A percentile compares a stretch with the other conserved stretches of the same genome.
phyloP scores from a whole-genome alignment of 2,329 filamentous ascomycete genomes.

The Verticillium zaregamsianum region DNA sequence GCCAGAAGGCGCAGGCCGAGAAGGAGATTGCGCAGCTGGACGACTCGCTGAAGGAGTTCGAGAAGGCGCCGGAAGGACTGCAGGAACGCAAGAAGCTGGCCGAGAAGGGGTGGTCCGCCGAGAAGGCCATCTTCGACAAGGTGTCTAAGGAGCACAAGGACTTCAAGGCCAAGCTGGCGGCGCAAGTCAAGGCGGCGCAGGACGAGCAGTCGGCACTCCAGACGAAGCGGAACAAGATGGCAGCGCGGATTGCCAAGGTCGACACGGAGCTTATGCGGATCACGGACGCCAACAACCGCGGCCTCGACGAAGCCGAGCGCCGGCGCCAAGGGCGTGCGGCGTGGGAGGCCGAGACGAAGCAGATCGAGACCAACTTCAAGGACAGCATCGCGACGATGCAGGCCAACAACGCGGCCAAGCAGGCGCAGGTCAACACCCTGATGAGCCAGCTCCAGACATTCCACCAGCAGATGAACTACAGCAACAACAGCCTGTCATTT shows the following conservation, averaged over 20 bases:
- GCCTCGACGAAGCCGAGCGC: conserved; percentile 59
- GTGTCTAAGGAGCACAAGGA: conserved; percentile 50
- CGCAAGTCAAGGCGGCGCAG: conserved; percentile 57
- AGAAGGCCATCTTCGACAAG: conserved; percentile 57
- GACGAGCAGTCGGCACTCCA: conserved; percentile 60
- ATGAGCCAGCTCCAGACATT: conserved; percentile 30
- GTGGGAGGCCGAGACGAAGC: conserved; percentile 41
- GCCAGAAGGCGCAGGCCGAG: conserved; percentile 64
- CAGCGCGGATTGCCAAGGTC: conserved; percentile 66
- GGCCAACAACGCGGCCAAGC: conserved; percentile 30
- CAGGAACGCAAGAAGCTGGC: conserved; percentile 50
- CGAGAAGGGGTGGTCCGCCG: conserved; percentile 48
- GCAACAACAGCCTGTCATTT: conserved; percentile 21
- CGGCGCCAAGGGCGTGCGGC: conserved; percentile 45
- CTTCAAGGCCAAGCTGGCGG: conserved; percentile 58
- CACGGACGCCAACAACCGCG: conserved; percentile 62
- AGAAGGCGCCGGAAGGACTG: conserved; percentile 60
- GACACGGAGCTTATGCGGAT: conserved; percentile 69
- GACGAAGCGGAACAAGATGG: conserved; percentile 69
- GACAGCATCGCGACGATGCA: conserved; percentile 33
- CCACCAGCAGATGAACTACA: conserved; percentile 25
- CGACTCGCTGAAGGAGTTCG: conserved; percentile 59
- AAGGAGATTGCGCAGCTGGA: conserved; percentile 51
- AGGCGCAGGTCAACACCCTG: conserved; percentile 32
- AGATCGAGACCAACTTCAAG: conserved; percentile 39